These are phyloP conservation scores for Sugiyamaella floridensis DNA, from an alignment of 805 yeast genomes.

Conservation along the genomic window DNA sequence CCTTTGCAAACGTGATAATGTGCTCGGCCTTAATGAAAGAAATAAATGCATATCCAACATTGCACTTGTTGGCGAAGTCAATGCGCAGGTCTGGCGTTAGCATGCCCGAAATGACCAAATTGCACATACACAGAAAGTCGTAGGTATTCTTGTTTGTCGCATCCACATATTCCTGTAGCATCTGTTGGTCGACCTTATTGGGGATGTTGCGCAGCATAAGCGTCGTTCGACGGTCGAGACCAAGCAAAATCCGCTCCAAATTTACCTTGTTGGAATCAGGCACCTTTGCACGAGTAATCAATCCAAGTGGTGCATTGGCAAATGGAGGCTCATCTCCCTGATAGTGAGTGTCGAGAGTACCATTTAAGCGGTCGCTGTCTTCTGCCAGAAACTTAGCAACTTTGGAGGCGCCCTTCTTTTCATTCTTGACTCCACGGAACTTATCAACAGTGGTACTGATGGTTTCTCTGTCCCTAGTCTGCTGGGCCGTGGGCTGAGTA, in stretches of 20 bases:
- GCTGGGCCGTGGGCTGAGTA: no score
- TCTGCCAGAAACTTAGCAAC: neutral
- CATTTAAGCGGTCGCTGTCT: neutral
- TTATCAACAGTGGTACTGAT: neutral
- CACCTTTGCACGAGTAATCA: constrained; percentile 26
- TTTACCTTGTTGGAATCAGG: constrained; percentile 35
- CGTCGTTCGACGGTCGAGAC: constrained; percentile 42
- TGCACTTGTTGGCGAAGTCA: constrained; percentile 47
- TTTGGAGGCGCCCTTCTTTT: neutral
- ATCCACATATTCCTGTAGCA: constrained; percentile 42
- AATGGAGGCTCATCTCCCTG: neutral
- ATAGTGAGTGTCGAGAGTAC: neutral
- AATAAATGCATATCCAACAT: constrained; percentile 51
- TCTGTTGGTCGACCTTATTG: constrained; percentile 42
- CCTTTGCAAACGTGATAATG: constrained; percentile 40
- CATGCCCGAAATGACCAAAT: neutral
- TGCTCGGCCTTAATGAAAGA: constrained; percentile 40
- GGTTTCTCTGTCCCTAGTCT: no score
- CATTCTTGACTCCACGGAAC: neutral
- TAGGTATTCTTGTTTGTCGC: constrained; percentile 35
- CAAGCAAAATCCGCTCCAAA: constrained; percentile 35
- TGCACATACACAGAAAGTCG: constrained; percentile 35
- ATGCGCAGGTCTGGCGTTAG: constrained; percentile 37
- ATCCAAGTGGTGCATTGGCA: constrained; percentile 2
- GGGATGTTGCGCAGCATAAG: constrained; percentile 51